Base-by-base conservation (phyloP, 2,329 filamentous ascomycete genomes). In the Stagonosporopsis rhizophila region DNA sequence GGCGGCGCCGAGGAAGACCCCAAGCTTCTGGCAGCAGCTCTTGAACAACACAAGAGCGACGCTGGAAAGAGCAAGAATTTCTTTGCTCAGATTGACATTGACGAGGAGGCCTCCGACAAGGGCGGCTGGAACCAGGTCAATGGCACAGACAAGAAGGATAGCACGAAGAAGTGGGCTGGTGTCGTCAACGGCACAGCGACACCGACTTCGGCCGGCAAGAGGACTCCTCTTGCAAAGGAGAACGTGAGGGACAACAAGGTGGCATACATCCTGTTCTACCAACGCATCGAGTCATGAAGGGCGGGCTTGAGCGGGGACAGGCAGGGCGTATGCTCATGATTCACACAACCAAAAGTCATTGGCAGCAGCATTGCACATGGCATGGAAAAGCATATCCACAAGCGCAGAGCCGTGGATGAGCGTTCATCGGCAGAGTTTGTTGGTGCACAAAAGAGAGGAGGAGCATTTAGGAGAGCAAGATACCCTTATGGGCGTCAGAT, bases 211-310 rank as follows among this genome's bases (percentile, higher is more conserved):
- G 78, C 81, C 28, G 77, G 79, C 62, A 76, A 79, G 81, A 69
- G 78, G 80, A 77, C 77, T 81, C 79, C 83, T 85, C 80, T 75
- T 46, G 61, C 65, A 63, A 84, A 78, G 60, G 78, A 78, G 56
- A 83, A 82, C 17, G 77, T 90, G 72, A 92, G 91, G 77, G 94
- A 98, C 76, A 96, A 94, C 82, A 96, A 96, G 82, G 94, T 97
- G 56, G 95, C 95, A 4, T 99, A 99, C 78, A 86, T 99, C 64
- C 80, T 99, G 71, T 96, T 99, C 79, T 99, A 99, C 77, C 89
- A 97, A 80, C 87, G 87, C 69, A 85, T 95, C 38, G 69, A 76
- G 59, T 65, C 62, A 59, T 75, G 68, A 74, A 49, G 44, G 27
- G 35, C 23, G 30, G 48, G 17, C 44, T 50, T 28, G 44, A 49